Evolutionary conservation across 331 rosid species (phyloP), one percentile per base, ranked within the genome.

Genomic region (Acacia concinna): DNA sequence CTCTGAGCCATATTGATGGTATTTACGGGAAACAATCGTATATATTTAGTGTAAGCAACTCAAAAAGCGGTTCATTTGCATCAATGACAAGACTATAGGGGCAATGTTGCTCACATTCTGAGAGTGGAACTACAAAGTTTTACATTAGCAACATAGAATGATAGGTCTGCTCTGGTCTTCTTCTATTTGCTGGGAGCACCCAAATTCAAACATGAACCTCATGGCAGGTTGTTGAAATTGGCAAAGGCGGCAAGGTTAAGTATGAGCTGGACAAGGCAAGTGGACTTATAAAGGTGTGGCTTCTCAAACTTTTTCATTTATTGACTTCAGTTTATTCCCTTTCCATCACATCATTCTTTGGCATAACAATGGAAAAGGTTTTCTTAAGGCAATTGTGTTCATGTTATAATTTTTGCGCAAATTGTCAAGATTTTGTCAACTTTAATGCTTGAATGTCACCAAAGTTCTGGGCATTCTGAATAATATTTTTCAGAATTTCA

Each of bases 161-260:
- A 67, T 68, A 69, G 12, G 21, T 82, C 73, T 68, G 6, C 31
- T 4, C 8, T 77, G 75, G 74, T 56, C n/a, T 47, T 75, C 14
- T 69, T 73, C 71, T 35, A 25, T 72, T 76, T 76, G 59, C 49
- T 63, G 21, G 79, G 68, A 32, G 35, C 71, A 51, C 35, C 35
- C 73, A 21, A 44, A 68, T 41, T 41, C 21, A 68, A 81, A 60
- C 68, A 74, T 75, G 66, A 72, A 66, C 87, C 86, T 77, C 44
- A 71, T 83, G 88, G 56, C 90, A 95, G 99, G 99, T 95, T 68
- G 85, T 95, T 80, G 99, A 95, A 91, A 95, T 95, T 81, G 34
- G 96, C 77, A 91, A 89, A 88, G 99, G 99, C 51, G 85, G 98
- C 86, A 95, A 95, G 92, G 97, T 93, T 75, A 95, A 95, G 88